Percentiles rank a stretch among this genome's conserved stretches.
These are phyloP conservation scores for Verticillium longisporum DNA, from an alignment of 2,329 filamentous ascomycete species.

Conservation along the genomic window DNA sequence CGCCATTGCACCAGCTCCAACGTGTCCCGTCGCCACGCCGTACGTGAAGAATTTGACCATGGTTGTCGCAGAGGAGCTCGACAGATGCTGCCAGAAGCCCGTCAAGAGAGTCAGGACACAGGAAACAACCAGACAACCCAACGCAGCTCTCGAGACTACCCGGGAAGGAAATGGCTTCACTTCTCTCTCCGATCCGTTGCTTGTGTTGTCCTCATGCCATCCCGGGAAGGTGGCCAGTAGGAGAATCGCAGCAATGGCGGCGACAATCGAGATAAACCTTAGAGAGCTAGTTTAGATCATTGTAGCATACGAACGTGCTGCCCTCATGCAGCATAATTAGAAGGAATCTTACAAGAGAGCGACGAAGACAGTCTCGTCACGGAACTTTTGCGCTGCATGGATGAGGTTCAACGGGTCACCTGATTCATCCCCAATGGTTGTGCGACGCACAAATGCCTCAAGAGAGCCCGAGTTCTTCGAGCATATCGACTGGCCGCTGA, in stretches of 20 bases:
- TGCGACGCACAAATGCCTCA: slow-evolving; percentile 77
- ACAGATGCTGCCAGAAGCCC: slow-evolving; percentile 87
- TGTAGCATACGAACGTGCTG: neutral
- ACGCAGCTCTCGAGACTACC: slow-evolving; percentile 83
- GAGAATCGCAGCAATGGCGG: slow-evolving; percentile 92
- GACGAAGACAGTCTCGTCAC: slow-evolving; percentile 96
- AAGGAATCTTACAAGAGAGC: slow-evolving; percentile 70
- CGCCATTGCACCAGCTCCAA: slow-evolving; percentile 90
- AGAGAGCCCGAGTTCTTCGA: slow-evolving; percentile 94
- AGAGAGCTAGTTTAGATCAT: slow-evolving; percentile 4
- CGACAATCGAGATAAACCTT: slow-evolving; percentile 94
- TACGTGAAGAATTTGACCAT: slow-evolving; percentile 92
- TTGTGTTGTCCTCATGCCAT: slow-evolving; percentile 85
- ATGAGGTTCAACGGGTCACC: slow-evolving; percentile 87
- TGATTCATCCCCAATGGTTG: neutral
- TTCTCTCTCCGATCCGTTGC: slow-evolving; percentile 72
- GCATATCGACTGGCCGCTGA: slow-evolving; percentile 88
- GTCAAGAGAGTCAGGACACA: slow-evolving; percentile 68
- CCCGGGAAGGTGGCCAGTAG: slow-evolving; percentile 94
- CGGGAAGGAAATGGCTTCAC: slow-evolving; percentile 91
- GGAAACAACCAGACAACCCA: slow-evolving; percentile 82
- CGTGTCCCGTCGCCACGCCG: slow-evolving; percentile 76
- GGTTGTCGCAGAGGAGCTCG: slow-evolving; percentile 88
- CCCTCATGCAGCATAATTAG: slow-evolving; percentile 8
- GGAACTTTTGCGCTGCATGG: slow-evolving; percentile 95